Evolutionary conservation across 1,284 basidiomycete species (phyloP).

Genomic region (Puccinia coronata): DNA sequence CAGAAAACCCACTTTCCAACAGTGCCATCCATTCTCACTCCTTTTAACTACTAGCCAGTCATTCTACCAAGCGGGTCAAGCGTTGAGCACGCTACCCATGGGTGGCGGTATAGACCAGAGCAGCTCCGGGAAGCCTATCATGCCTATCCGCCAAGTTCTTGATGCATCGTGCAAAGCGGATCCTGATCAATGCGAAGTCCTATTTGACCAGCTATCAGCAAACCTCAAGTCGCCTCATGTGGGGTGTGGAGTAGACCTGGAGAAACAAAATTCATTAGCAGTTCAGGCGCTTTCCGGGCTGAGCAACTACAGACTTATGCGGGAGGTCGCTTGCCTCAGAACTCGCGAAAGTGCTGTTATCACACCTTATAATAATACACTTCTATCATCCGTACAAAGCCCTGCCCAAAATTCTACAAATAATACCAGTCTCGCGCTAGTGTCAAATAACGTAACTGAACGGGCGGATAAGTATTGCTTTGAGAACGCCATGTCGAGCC

Average conservation of each 20-base stretch:
- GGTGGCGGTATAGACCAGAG: background rate
- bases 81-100: background rate
- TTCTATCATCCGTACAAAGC: background rate
- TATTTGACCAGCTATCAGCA: background rate
- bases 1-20: background rate
- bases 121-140: background rate
- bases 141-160: background rate
- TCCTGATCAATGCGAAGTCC: background rate
- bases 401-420: background rate
- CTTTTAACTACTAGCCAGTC: constrained; percentile 15
- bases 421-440: background rate
- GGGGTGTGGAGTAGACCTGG: constrained; percentile 27
- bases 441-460: background rate
- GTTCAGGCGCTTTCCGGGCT: constrained; percentile 11
- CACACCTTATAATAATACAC: background rate
- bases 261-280: constrained; percentile 11
- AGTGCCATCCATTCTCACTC: constrained; percentile 26
- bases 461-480: constrained; percentile 10
- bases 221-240: background rate
- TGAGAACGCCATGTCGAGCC: constrained; percentile 9
- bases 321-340: constrained; percentile 15
- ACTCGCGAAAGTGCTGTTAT: background rate
- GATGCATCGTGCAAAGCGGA: constrained; percentile 27
- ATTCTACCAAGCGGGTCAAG: constrained; percentile 5
- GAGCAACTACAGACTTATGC: constrained; percentile 25